Evolutionary conservation across 768 basidiomycete species (phyloP).

Genomic region (Lentinula detonsa): DNA sequence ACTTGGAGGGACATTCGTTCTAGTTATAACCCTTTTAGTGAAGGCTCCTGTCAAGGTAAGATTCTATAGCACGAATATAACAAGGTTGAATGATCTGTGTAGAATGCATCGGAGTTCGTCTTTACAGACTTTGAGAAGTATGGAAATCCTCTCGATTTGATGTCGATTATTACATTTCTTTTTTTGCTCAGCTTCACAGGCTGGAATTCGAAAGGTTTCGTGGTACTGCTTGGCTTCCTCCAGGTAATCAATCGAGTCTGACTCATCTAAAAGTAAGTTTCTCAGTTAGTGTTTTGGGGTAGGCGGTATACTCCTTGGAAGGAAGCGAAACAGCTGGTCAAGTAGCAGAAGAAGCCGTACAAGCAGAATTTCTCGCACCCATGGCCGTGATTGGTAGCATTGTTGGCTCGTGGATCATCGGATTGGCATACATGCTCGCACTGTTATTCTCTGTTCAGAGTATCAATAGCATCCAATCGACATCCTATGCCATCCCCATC

Average conservation of each 20-base stretch:
- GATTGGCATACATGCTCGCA: constrained; percentile 51
- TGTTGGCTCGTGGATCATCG: constrained; percentile 51
- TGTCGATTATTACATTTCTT: neutral
- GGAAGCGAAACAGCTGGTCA: constrained; percentile 63
- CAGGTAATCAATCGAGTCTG: constrained; percentile 21
- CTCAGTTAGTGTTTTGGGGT: neutral
- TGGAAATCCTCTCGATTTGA: neutral
- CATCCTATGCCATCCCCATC: constrained; percentile 51
- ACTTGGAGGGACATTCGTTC: constrained; percentile 48
- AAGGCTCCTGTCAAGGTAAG: constrained; percentile 48
- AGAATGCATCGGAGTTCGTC: constrained; percentile 49
- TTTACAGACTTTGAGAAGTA: constrained; percentile 55
- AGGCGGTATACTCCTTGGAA: constrained; percentile 56
- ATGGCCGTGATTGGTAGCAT: constrained; percentile 52
- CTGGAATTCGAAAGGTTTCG: constrained; percentile 47
- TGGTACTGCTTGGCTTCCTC: constrained; percentile 52
- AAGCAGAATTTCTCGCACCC: constrained; percentile 51
- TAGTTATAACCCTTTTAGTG: constrained; percentile 51
- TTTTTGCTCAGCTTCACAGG: constrained; percentile 41
- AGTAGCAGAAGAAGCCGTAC: constrained; percentile 52
- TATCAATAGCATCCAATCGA: constrained; percentile 41
- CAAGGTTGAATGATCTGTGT: neutral
- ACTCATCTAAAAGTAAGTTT: neutral
- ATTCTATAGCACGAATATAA: neutral
- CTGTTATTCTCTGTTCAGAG: constrained; percentile 53